phyloP scores from a whole-genome alignment of 257 asterid species.

The Asclepias syriaca region DNA sequence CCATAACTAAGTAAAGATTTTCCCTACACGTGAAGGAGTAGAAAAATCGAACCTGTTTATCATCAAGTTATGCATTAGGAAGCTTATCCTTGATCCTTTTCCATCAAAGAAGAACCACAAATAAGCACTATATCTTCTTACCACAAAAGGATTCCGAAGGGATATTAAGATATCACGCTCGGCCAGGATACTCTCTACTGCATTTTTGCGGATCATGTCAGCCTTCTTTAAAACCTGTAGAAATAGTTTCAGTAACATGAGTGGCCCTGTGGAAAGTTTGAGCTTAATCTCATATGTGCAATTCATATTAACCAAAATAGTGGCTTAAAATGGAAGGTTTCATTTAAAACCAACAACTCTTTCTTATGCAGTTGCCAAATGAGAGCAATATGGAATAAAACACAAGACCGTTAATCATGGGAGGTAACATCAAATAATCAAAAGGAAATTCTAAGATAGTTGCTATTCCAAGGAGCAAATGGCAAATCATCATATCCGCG shows the following conservation, averaged over 20 bases:
- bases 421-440: neutral
- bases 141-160: slow-evolving; percentile 99
- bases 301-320: neutral
- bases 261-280: slow-evolving; percentile 12
- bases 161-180: slow-evolving; percentile 96
- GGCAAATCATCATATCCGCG: neutral
- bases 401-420: neutral
- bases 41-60: slow-evolving; percentile 98
- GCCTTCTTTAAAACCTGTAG: slow-evolving; percentile 88
- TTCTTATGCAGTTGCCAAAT: neutral
- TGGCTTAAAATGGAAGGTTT: neutral
- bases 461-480: neutral
- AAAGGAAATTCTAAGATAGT: neutral
- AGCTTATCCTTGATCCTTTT: slow-evolving; percentile 20
- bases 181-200: slow-evolving; percentile 93
- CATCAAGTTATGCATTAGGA: slow-evolving; percentile 46
- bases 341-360: neutral
- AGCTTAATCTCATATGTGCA: neutral
- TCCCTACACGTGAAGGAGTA: slow-evolving; percentile 99
- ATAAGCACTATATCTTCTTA: slow-evolving; percentile 31
- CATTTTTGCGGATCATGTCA: slow-evolving; percentile 94
- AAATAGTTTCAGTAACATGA: slow-evolving; percentile 21
- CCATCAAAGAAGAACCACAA: slow-evolving; percentile 1
- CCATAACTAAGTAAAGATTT: slow-evolving; percentile 97
- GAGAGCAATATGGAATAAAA: neutral